Conservation (phyloP, 2,329 filamentous ascomycete species). For the Catunica adiposa region DNA sequence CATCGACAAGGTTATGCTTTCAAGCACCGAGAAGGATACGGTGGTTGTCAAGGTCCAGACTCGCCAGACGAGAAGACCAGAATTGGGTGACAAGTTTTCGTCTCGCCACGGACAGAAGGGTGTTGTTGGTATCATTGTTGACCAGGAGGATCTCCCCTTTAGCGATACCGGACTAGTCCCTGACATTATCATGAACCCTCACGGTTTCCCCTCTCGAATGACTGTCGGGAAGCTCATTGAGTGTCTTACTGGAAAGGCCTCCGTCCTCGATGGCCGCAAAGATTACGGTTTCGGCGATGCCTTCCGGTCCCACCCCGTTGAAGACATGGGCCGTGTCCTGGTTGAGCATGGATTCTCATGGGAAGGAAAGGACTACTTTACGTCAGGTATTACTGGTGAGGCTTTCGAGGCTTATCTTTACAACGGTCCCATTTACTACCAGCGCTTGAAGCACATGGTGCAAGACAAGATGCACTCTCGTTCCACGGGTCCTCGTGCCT, state of each 20-base stretch:
- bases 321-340: conserved; percentile 75
- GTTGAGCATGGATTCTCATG: conserved; percentile 86
- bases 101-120: conserved; percentile 97
- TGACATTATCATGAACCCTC: conserved; percentile 99
- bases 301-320: conserved; percentile 67
- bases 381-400: conserved; percentile 87
- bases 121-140: conserved; percentile 89
- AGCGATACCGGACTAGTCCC: conserved; percentile 79
- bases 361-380: conserved; percentile 94
- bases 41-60: conserved; percentile 88
- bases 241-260: conserved; percentile 84
- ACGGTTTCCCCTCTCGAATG: conserved; percentile 99
- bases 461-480: conserved; percentile 99
- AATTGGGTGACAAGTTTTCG: conserved; percentile 96
- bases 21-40: conserved; percentile 71
- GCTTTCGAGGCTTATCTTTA: conserved; percentile 91
- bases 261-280: conserved; percentile 66
- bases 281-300: conserved; percentile 73
- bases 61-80: conserved; percentile 84
- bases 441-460: conserved; percentile 99
- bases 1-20: conserved; percentile 92
- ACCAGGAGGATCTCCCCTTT: conserved; percentile 95
- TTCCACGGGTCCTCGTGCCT: conserved; percentile 73
- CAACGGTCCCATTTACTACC: conserved; percentile 97
- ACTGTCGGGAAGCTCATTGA: conserved; percentile 97